A percentile compares a stretch with the other conserved stretches of the same genome.
Conservation (phyloP, 1,139 yeast species). For the Hansenula lynferdii region DNA sequence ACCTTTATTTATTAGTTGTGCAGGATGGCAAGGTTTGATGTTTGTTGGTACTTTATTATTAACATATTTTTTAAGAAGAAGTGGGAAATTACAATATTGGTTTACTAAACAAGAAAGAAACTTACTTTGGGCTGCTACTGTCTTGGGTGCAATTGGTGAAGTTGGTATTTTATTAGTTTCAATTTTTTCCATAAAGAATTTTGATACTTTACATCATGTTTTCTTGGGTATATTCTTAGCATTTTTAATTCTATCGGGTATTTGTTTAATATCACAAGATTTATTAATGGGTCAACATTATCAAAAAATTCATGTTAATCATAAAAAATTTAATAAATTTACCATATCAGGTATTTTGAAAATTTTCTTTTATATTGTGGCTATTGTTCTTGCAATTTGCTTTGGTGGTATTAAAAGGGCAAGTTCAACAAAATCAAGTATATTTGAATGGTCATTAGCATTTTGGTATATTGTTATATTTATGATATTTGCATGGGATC, state of each 20-base stretch:
- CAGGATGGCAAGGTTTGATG: conserved; percentile 74
- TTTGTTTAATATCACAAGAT: conserved; percentile 57
- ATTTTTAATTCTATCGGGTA: conserved; percentile 58
- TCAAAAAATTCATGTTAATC: conserved; percentile 22
- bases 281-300: conserved; percentile 57
- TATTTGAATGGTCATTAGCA: conserved; percentile 82
- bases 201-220: conserved; percentile 55
- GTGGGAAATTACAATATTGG: conserved; percentile 30
- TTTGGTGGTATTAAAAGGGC: conserved; percentile 49
- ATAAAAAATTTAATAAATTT: conserved; percentile 33
- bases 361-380: conserved; percentile 60
- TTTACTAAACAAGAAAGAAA: conserved; percentile 31
- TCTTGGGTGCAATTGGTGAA: conserved; percentile 57
- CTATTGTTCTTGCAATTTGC: conserved; percentile 63
- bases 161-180: conserved; percentile 72
- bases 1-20: conserved; percentile 78
- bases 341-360: conserved; percentile 51
- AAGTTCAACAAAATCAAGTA: conserved; percentile 34
- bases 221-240: conserved; percentile 74
- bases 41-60: conserved; percentile 52
- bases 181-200: conserved; percentile 62
- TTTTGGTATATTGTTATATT: conserved; percentile 78
- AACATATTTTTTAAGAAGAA: conserved; percentile 24
- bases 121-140: conserved; percentile 27
- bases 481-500: conserved; percentile 62